These are phyloP conservation scores for Linnemannia hyalina DNA, from an alignment of 192 early-diverging fungal species.

Conservation along the genomic window DNA sequence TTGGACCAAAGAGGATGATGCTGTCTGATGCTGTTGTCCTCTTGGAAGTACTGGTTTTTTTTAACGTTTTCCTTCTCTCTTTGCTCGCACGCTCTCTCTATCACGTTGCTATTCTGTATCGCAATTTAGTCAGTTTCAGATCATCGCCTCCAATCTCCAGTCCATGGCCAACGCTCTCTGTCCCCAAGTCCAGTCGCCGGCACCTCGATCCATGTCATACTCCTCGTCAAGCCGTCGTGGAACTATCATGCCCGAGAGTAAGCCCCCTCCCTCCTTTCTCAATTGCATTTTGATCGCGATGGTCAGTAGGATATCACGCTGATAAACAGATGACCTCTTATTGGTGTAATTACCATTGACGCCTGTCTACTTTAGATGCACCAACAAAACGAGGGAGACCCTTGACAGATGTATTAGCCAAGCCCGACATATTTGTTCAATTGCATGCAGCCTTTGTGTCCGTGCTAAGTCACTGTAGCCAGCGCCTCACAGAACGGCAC, in stretches of 20 bases:
- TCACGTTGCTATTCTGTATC: neutral
- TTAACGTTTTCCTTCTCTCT: neutral
- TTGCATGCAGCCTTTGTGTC: slow-evolving; percentile 73
- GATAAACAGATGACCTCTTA: neutral
- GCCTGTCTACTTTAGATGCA: slow-evolving; percentile 17
- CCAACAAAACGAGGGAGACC: slow-evolving; percentile 43
- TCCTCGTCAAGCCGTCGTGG: slow-evolving; percentile 52
- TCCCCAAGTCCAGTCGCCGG: slow-evolving; percentile 44
- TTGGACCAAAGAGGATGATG: slow-evolving; percentile 6
- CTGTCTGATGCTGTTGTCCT: neutral
- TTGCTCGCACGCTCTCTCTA: neutral
- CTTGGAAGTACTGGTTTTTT: neutral
- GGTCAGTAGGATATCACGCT: neutral
- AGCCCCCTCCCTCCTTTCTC: slow-evolving; percentile 10
- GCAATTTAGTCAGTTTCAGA: slow-evolving; percentile 65
- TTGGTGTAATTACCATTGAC: neutral
- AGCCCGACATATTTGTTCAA: slow-evolving; percentile 72
- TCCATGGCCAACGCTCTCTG: slow-evolving; percentile 49
- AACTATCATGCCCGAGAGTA: slow-evolving; percentile 56
- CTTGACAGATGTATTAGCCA: slow-evolving; percentile 33
- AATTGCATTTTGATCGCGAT: neutral
- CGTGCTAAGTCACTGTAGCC: slow-evolving; percentile 69
- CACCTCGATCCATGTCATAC: slow-evolving; percentile 42
- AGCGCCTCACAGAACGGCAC: slow-evolving; percentile 63
- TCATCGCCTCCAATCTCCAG: slow-evolving; percentile 64